Percentiles rank a stretch among this genome's conserved stretches.
phyloP scores from a whole-genome alignment of 2,329 filamentous ascomycete species.

The Mycocentrospora acerina region DNA sequence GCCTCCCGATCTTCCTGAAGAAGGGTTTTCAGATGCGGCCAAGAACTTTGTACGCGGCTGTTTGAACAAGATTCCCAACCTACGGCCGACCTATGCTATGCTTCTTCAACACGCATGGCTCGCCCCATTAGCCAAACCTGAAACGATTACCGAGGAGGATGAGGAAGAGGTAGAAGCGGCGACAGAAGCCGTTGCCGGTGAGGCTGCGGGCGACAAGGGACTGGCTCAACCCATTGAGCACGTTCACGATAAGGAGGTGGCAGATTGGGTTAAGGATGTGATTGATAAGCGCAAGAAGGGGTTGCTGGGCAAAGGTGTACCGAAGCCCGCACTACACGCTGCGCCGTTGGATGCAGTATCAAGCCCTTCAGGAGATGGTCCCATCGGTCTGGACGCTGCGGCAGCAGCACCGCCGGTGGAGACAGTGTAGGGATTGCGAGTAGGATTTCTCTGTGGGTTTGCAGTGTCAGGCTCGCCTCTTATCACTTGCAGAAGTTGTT shows the following conservation, averaged over 20 bases:
- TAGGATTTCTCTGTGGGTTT: too few species aligned
- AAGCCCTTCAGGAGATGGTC: slow-evolving; percentile 34
- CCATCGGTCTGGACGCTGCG: slow-evolving; percentile 22
- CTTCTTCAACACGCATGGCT: slow-evolving; percentile 91
- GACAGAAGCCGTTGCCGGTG: slow-evolving; percentile 46
- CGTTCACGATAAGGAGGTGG: slow-evolving; percentile 77
- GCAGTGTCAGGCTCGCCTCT: too few species aligned
- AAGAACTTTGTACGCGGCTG: slow-evolving; percentile 87
- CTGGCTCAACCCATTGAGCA: slow-evolving; percentile 27
- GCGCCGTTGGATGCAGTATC: slow-evolving; percentile 75
- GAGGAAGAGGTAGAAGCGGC: slow-evolving; percentile 58
- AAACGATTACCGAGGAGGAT: slow-evolving; percentile 70
- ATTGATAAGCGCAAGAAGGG: slow-evolving; percentile 67
- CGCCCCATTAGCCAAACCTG: slow-evolving; percentile 69
- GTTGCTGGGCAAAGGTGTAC: slow-evolving; percentile 48
- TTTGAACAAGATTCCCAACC: slow-evolving; percentile 86
- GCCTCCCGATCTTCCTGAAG: slow-evolving; percentile 80
- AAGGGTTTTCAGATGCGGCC: slow-evolving; percentile 76
- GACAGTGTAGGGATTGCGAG: slow-evolving; percentile 9
- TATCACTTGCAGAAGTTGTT: too few species aligned
- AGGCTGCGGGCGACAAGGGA: slow-evolving; percentile 34
- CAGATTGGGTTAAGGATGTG: slow-evolving; percentile 76
- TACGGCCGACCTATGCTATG: slow-evolving; percentile 91
- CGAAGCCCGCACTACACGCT: slow-evolving; percentile 82
- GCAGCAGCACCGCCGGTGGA: slow-evolving; percentile 19